A percentile compares a stretch with the other conserved stretches of the same genome.
These are phyloP conservation scores for Scytalidium lignicola DNA, from an alignment of 2,329 filamentous ascomycete species.

Conservation along the genomic window DNA sequence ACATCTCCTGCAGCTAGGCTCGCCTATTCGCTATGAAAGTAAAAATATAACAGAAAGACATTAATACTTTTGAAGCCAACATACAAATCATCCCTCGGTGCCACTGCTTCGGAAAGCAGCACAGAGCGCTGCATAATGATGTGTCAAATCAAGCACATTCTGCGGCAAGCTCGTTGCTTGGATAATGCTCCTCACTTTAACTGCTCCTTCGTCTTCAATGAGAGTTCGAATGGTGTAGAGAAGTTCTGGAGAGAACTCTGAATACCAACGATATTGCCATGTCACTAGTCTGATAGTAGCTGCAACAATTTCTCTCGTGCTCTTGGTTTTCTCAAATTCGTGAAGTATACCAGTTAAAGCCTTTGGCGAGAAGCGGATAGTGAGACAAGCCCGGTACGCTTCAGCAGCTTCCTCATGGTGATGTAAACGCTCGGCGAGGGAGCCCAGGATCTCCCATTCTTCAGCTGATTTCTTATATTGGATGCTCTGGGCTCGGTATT, in stretches of 20 bases:
- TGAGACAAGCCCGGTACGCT: constrained; percentile 83
- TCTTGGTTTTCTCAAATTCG: constrained; percentile 71
- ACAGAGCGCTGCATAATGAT: constrained; percentile 92
- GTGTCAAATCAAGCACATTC: constrained; percentile 86
- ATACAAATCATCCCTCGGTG: constrained; percentile 23
- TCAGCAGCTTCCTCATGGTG: constrained; percentile 88
- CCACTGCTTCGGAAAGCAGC: constrained; percentile 93
- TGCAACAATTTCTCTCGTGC: constrained; percentile 74
- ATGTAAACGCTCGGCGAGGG: constrained; percentile 86
- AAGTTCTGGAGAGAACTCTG: constrained; percentile 92
- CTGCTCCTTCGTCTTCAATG: constrained; percentile 95
- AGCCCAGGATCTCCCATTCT: constrained; percentile 96
- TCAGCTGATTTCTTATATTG: constrained; percentile 96
- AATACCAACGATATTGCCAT: constrained; percentile 99
- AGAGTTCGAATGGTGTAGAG: constrained; percentile 83
- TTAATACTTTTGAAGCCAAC: background rate
- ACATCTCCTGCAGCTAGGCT: no score
- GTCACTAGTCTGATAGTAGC: constrained; percentile 88
- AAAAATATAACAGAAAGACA: background rate
- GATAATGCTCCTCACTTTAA: constrained; percentile 95
- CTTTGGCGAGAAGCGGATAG: constrained; percentile 87
- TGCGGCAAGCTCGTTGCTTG: constrained; percentile 93
- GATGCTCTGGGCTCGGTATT: constrained; percentile 87
- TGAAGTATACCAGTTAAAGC: constrained; percentile 81
- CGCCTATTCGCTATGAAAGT: no score